Base-by-base conservation (phyloP, 2,329 filamentous ascomycete genomes). In the Aspergillus sp. region DNA sequence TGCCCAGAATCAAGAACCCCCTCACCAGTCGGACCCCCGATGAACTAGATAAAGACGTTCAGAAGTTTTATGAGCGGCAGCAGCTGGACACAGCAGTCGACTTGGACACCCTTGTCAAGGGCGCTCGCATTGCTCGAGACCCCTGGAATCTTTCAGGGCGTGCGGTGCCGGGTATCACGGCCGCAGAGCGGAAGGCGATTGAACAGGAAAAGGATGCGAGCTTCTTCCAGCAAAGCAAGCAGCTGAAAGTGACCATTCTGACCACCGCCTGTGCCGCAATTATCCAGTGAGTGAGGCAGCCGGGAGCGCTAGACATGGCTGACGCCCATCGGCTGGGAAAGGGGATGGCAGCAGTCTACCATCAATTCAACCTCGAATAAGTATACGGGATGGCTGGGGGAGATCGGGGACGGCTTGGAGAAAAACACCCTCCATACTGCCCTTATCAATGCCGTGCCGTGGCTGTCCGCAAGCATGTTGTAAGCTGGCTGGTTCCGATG, bases 261-360 rank as follows among this genome's bases (percentile, higher is more conserved):
- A 39, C 41, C 1, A 47, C 45, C 2, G 43, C 47, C n/a, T 49
- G 44, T 26, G 44, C 47, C 3, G 47, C 47, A 2, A 45, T 49
- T 14, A 45, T 38, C 15, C 47, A 49, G 47, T 48, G 35, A 33
- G 45, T 37, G 15, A 12, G n/a, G 13, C 17, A 8, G 29, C 10
- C 8, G 1, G 10, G 6, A n/a, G 19, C 4, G 8, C 15, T 15
- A 3, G 8, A n/a, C 15, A 12, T 14, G 1, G 26, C 16, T 37
- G 13, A 31, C 24, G 13, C 11, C 8, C 26, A 8, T 19, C 19
- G 19, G 19, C 10, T 24, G 5, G 17, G 3, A 24, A 10, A 44
- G 45, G 29, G 40, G 47, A 14, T 49, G 47, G 47, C 47, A 48
- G 22, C 47, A 49, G 31, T 48, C 47, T 2, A 39, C 42, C 8